Evolutionary conservation across 345 rosid species (phyloP), one percentile per base, ranked within the genome.

Genomic region (Acer saccharum): DNA sequence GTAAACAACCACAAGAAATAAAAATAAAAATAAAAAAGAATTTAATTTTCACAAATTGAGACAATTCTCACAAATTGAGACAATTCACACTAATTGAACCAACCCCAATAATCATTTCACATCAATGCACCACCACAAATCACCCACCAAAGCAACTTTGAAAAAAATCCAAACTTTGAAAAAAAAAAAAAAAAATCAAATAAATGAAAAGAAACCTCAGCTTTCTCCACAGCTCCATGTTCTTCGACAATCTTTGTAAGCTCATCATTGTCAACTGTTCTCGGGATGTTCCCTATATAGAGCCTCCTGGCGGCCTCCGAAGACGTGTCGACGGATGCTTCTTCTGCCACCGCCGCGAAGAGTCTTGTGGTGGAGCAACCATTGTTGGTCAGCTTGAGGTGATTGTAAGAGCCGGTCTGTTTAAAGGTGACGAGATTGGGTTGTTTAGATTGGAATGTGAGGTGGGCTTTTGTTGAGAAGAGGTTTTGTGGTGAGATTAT

Each of bases 211-310:
- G 77, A 20, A 72, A 93, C 98, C 96, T 93, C 94, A 58, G 90
- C 89, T 82, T 90, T 89, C 74, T 92, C 96, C 50, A 91, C 89
- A 68, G 92, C 85, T 14, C 97, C 97, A 74, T 93, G 94, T 70
- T 95, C 93, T 74, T 86, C 88, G 52, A 95, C 92, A 76, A 93
- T 85, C 76, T 81, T 81, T 5, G 76, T 67, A 69, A 95, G 97
- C 80, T 92, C 89, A 2, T 87, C 93, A 71, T 83, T 87, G 57
- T 78, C 58, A 3, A 90, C 63, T 0, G 79, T 91, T 80, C 97
- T 89, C 32, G 99, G 98, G 80, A 95, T 92, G 87, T 93, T 95
- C 0, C 97, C 94, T 44, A 92, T 39, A 75, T 90, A 93, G 39
- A 93, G 86, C 81, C 91, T 88, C 78, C 94, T 83, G 18, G 88